Percentiles rank a stretch among this genome's conserved stretches.
phyloP scores from a whole-genome alignment of 805 yeast species.

The Metschnikowia cubensis region DNA sequence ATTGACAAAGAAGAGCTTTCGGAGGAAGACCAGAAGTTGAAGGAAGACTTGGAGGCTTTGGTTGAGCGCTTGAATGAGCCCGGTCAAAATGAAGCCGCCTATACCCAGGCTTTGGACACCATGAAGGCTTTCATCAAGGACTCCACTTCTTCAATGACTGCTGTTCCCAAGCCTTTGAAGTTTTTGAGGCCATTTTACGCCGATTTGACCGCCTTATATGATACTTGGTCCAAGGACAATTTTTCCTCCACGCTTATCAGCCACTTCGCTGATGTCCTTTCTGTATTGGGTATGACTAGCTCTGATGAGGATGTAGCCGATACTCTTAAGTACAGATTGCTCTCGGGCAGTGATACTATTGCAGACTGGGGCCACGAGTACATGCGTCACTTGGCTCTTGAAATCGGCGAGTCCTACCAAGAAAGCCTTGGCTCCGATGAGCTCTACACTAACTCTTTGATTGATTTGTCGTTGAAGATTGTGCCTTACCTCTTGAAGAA shows the following conservation, averaged over 20 bases:
- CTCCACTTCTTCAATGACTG: constrained; percentile 97
- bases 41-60: constrained; percentile 78
- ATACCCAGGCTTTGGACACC: constrained; percentile 58
- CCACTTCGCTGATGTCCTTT: constrained; percentile 79
- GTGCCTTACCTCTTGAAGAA: constrained; percentile 89
- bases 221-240: constrained; percentile 50
- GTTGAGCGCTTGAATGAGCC: constrained; percentile 73
- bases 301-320: constrained; percentile 78
- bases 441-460: constrained; percentile 39
- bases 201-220: constrained; percentile 59
- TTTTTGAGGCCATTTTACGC: constrained; percentile 87
- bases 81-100: constrained; percentile 40
- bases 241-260: constrained; percentile 37
- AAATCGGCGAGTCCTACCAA: constrained; percentile 84
- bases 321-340: constrained; percentile 72
- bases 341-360: constrained; percentile 52
- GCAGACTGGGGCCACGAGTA: constrained; percentile 98
- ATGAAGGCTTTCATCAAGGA: constrained; percentile 80
- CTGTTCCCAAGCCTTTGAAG: constrained; percentile 97
- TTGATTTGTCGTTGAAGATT: constrained; percentile 66
- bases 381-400: constrained; percentile 90
- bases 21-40: constrained; percentile 88
- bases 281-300: constrained; percentile 93
- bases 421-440: constrained; percentile 40
- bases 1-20: constrained; percentile 75